A percentile compares a stretch with the other conserved stretches of the same genome.
These are phyloP conservation scores for Tricholoma hemisulphureum DNA, from an alignment of 768 basidiomycete genomes.

Conservation along the genomic window DNA sequence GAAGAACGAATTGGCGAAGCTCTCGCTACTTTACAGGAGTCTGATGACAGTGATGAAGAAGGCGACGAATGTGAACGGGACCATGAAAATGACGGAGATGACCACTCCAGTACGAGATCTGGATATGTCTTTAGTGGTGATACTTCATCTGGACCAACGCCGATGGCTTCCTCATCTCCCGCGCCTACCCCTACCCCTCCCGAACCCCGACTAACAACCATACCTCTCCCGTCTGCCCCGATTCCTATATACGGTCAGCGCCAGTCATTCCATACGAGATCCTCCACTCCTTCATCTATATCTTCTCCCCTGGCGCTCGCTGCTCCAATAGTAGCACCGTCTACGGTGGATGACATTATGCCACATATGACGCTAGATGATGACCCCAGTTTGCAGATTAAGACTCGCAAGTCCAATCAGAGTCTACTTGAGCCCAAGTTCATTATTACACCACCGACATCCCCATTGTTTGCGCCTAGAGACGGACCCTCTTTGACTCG, in stretches of 20 bases:
- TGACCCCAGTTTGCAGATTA: constrained; percentile 38
- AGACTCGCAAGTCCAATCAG: constrained; percentile 63
- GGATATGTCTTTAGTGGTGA: constrained; percentile 58
- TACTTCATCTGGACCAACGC: constrained; percentile 61
- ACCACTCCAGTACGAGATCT: constrained; percentile 62
- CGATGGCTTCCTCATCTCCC: constrained; percentile 59
- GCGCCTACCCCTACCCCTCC: constrained; percentile 30
- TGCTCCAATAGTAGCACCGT: constrained; percentile 75
- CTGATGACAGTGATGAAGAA: constrained; percentile 46
- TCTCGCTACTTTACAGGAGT: constrained; percentile 54
- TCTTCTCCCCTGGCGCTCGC: constrained; percentile 86
- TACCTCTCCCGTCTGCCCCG: constrained; percentile 26
- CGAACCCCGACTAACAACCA: constrained; percentile 28
- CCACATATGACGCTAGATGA: constrained; percentile 71
- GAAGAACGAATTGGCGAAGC: constrained; percentile 79
- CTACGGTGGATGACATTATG: constrained; percentile 56
- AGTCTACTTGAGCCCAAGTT: constrained; percentile 66
- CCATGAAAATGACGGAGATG: constrained; percentile 38
- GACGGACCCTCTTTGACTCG: constrained; percentile 40
- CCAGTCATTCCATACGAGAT: constrained; percentile 66
- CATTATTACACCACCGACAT: constrained; percentile 72
- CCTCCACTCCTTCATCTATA: constrained; percentile 85
- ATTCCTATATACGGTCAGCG: constrained; percentile 35
- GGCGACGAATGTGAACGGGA: constrained; percentile 30
- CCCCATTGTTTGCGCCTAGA: constrained; percentile 56